phyloP scores from a whole-genome alignment of 768 basidiomycete genomes.

The Suillus paluster region DNA sequence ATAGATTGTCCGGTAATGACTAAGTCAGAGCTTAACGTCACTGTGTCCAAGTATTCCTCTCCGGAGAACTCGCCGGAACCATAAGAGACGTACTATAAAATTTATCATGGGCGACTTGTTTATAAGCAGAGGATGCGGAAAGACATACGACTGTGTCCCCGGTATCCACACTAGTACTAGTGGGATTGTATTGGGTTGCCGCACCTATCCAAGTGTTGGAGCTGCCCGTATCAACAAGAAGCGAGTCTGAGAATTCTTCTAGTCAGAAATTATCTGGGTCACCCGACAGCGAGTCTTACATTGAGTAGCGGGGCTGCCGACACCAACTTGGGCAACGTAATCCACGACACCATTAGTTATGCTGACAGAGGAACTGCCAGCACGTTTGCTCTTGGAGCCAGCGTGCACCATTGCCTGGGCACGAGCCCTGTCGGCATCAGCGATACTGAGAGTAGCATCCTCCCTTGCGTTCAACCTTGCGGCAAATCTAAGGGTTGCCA shows the following conservation, averaged over 20 bases:
- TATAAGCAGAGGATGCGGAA: background rate
- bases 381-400: slow-evolving; percentile 11
- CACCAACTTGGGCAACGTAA: slow-evolving; percentile 34
- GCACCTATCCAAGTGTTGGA: slow-evolving; percentile 39
- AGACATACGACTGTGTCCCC: slow-evolving; percentile 24
- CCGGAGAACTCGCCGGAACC: slow-evolving; percentile 26
- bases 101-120: slow-evolving; percentile 8
- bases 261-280: background rate
- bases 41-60: slow-evolving; percentile 22
- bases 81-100: slow-evolving; percentile 17
- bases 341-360: slow-evolving; percentile 23
- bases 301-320: slow-evolving; percentile 29
- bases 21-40: slow-evolving; percentile 15
- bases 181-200: slow-evolving; percentile 19
- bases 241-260: slow-evolving; percentile 22
- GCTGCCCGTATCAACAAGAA: slow-evolving; percentile 39
- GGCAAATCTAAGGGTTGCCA: slow-evolving; percentile 18
- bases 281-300: slow-evolving; percentile 21
- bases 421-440: slow-evolving; percentile 26
- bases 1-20: slow-evolving; percentile 38
- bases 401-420: slow-evolving; percentile 15
- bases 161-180: slow-evolving; percentile 24
- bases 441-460: slow-evolving; percentile 14
- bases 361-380: background rate
- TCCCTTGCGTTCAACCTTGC: slow-evolving; percentile 17